Conservation (phyloP, 345 rosid genomes). For the Eucalyptus cladocalyx region DNA sequence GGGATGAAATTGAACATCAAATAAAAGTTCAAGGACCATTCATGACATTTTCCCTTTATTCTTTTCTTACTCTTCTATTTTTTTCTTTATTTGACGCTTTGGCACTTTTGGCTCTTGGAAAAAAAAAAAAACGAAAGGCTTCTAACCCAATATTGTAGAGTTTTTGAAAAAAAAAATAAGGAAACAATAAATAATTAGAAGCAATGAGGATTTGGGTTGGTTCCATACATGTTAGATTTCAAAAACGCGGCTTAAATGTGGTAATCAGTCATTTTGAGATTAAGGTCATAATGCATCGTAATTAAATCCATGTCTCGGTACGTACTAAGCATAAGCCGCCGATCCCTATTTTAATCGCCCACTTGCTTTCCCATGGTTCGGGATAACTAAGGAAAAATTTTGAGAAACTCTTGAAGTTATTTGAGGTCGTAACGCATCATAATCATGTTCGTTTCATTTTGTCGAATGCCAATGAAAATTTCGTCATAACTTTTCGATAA, state of each 20-base stretch:
- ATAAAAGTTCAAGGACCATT: no score
- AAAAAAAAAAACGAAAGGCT: neutral
- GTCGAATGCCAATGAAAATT: no score
- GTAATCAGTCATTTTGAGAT: neutral
- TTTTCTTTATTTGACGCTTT: neutral
- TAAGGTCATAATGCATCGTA: neutral
- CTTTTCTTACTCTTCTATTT: neutral
- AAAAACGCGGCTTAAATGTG: neutral
- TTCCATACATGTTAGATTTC: neutral
- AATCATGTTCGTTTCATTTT: no score
- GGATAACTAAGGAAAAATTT: neutral
- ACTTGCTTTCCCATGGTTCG: neutral
- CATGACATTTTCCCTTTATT: no score
- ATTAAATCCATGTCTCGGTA: neutral
- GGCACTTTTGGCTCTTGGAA: neutral
- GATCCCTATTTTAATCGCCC: neutral
- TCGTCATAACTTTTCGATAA: neutral
- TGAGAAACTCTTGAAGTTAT: neutral
- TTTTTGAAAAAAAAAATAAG: no score
- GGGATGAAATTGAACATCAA: no score
- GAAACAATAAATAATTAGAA: neutral
- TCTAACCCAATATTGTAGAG: neutral
- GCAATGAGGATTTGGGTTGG: neutral
- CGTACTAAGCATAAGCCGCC: neutral
- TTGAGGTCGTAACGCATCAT: neutral